Evolutionary conservation across 106 monocot genomes (phyloP), one percentile per base, ranked within the genome.

Genomic region (Dioscorea dumetorum): DNA sequence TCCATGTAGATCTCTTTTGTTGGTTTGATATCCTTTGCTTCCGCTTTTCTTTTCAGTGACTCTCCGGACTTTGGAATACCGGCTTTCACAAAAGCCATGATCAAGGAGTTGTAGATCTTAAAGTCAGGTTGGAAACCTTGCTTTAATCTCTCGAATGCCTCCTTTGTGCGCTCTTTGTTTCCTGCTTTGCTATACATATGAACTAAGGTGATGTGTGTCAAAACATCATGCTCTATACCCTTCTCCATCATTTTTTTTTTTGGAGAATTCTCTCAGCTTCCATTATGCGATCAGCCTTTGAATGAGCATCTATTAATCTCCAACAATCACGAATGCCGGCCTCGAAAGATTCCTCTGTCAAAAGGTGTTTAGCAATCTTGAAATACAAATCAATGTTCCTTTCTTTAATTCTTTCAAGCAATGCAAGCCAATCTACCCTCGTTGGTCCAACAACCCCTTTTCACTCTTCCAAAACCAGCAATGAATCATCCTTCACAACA

Each of bases 151-250:
- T 86, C 76, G 57, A 91, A 97, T 12, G 83, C 80, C 22, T 80
- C 70, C 63, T 83, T 73, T 13, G 91, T 81, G 41, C 74, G 74
- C 5, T 82, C 81, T 21, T 87, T 77, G 62, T 86, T 76, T 10
- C 91, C 95, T 8, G 72, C 48, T 54, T 82, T 80, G 82, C 88
- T 67, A 57, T 97, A 92, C 91, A 97, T 88, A 56, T 89, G 86
- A 17, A 97, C 72, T 23, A 97, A 72, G 8, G 78, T 76, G 33
- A 78, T 74, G 32, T 62, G 80, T 22, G 78, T 80, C 2, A 91
- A 24, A 15, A 82, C 62, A 63, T 97, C 95, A 22, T 88, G 82
- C 33, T 65, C 22, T 22, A 97, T 76, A 60, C 81, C 91, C 22
- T 60, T 82, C 60, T 86, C 86, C 0, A 57, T 79, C 95, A 97